Conservation (phyloP, 164 flowering plant genomes). For the Vitis cinerea region DNA sequence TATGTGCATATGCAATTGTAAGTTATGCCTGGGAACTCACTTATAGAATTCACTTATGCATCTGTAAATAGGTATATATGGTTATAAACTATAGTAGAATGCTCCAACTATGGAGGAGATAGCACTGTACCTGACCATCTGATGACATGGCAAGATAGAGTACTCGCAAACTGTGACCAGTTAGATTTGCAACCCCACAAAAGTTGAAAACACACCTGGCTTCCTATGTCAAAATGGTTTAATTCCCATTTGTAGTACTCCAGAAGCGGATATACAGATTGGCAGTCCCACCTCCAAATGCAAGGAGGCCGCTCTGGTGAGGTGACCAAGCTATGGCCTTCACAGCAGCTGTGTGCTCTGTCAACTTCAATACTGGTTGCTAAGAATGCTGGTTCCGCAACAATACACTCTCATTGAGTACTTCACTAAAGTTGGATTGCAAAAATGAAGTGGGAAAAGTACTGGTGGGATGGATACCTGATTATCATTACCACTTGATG, state of each 20-base stretch:
- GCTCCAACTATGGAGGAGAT: too few species aligned
- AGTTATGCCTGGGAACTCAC: too few species aligned
- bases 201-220: constrained; percentile 58
- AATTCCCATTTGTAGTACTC: constrained; percentile 89
- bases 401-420: constrained; percentile 25
- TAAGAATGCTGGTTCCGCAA: constrained; percentile 95
- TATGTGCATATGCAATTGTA: too few species aligned
- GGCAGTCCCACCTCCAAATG: constrained; percentile 99
- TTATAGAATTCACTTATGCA: too few species aligned
- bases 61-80: too few species aligned
- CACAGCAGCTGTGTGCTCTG: constrained; percentile 95
- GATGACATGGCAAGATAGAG: constrained; percentile 94
- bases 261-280: constrained; percentile 96
- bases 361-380: constrained; percentile 71
- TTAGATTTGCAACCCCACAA: constrained; percentile 72
- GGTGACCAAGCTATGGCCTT: constrained; percentile 99
- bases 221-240: constrained; percentile 83
- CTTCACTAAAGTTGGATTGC: too few species aligned
- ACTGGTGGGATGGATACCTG: constrained; percentile 49
- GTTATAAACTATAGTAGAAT: too few species aligned
- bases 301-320: constrained; percentile 86
- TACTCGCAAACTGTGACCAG: constrained; percentile 88
- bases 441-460: too few species aligned
- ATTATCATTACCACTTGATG: constrained; percentile 98
- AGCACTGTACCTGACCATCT: constrained; percentile 80